Base-by-base conservation (phyloP, 306 rosid genomes). In the Comarum palustre region DNA sequence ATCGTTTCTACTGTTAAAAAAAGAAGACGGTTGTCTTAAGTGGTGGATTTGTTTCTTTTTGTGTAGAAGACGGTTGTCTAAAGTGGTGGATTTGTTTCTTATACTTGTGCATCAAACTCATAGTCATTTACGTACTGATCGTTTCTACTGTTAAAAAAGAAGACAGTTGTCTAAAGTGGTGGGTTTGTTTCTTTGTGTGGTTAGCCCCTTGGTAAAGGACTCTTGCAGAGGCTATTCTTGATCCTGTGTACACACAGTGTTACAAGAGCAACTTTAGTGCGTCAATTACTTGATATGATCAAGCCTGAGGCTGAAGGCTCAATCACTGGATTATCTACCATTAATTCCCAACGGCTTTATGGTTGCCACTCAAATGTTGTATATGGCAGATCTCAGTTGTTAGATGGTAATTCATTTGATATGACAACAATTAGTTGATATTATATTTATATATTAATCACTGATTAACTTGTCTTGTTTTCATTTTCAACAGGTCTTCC, bases 141-240 rank as follows among this genome's bases (percentile, higher is more conserved):
- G 1, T 22, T 22, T 54, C 11, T 3, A 52, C 16, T 55, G 31
- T 54, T 22, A 11, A 20, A 0, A 9, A 2, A 9, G 8, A 0
- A 7, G 12, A 4, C 19, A 3, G 4, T 70, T 19, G 24, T 74
- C 69, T 83, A 65, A 81, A 68, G 27, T 78, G 50, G 65, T 69
- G 20, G 54, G 27, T 34, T 38, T 55, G 20, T 60, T 77, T 77
- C 71, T 15, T 66, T 34, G 75, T 78, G 47, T 73, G 83, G 77
- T 71, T 82, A 95, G 99, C 99, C 99, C 63, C 99, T 95, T 83
- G 97, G 96, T 70, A 95, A 88, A 86, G 99, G 99, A 73, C 97
- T 91, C 73, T 82, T 95, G 83, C 99, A 88, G 87, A 90, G 99
- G 79, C 99, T 95, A 66, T 74, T 95, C 73, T 82, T 92, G 75